These are phyloP conservation scores for Aureobasidium musti DNA, from an alignment of 2,329 filamentous ascomycete genomes.

Conservation along the genomic window DNA sequence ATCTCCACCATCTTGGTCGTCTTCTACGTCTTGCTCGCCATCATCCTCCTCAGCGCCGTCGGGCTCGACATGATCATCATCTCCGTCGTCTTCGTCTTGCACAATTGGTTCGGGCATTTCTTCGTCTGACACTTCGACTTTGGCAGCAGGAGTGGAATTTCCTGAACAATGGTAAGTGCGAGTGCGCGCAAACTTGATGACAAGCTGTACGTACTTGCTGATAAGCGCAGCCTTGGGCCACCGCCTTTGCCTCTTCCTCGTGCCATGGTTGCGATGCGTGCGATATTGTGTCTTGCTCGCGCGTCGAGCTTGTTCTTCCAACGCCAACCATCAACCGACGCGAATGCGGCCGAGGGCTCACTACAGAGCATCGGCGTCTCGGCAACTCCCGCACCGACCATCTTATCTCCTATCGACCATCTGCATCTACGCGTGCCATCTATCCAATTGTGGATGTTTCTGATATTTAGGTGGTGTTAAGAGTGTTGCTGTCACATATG, in stretches of 20 bases:
- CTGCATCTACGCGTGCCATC: background rate
- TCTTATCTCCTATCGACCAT: background rate
- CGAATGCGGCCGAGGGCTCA: background rate
- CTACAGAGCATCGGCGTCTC: background rate
- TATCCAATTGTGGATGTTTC: background rate
- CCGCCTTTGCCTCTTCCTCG: conserved; percentile 24
- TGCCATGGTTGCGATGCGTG: conserved; percentile 15
- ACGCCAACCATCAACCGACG: background rate
- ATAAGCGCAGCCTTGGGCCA: conserved; percentile 25
- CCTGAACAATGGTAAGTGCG: conserved; percentile 29
- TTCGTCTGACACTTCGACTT: conserved; percentile 38
- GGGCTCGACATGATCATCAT: conserved; percentile 62
- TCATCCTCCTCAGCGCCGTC: conserved; percentile 58
- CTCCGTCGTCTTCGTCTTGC: conserved; percentile 44
- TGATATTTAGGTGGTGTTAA: background rate
- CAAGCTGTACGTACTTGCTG: conserved; percentile 20
- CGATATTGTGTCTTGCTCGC: conserved; percentile 4
- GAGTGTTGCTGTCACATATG: background rate
- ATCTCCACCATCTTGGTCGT: conserved; percentile 55
- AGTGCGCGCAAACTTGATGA: background rate
- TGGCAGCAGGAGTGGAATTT: conserved; percentile 35
- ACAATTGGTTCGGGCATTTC: conserved; percentile 34
- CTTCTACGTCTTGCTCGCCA: conserved; percentile 48
- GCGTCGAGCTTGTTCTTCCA: conserved; percentile 10
- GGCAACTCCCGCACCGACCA: conserved; percentile 10